These are phyloP conservation scores for Axilococcus clingmanii DNA, from an alignment of 139 green algal genomes.

Conservation along the genomic window DNA sequence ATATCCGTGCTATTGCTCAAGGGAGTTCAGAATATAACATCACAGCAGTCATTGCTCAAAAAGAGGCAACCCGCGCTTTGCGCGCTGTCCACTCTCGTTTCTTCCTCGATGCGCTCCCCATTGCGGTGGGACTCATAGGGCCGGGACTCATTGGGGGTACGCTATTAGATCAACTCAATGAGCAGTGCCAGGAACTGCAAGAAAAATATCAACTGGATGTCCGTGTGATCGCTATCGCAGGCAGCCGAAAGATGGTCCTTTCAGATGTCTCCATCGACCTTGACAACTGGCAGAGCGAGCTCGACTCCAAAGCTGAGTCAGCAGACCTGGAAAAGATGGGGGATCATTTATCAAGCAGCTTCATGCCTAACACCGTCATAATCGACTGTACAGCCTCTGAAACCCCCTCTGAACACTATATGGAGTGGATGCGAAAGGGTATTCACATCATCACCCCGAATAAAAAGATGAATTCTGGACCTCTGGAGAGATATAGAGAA, in stretches of 20 bases:
- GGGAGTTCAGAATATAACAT: conserved; percentile 98
- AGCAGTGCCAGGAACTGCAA: conserved; percentile 55
- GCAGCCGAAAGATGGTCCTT: conserved; percentile 69
- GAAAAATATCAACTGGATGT: conserved; percentile 81
- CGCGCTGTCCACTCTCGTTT: conserved; percentile 87
- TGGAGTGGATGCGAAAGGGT: conserved; percentile 81
- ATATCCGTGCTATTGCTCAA: conserved; percentile 71
- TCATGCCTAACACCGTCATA: conserved; percentile 90
- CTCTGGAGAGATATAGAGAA: conserved; percentile 64
- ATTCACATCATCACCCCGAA: conserved; percentile 91
- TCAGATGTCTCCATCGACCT: conserved; percentile 65
- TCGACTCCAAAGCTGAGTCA: conserved; percentile 22
- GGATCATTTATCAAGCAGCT: conserved; percentile 50
- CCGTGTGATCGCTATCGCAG: conserved; percentile 72
- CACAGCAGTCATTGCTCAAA: conserved; percentile 86
- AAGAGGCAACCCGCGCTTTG: conserved; percentile 51
- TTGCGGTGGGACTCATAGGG: conserved; percentile 84
- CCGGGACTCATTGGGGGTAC: conserved; percentile 85
- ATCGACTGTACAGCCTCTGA: conserved; percentile 89
- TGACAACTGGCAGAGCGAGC: conserved; percentile 59
- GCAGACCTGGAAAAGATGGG: conserved; percentile 53
- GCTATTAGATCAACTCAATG: conserved; percentile 78
- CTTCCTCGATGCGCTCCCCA: conserved; percentile 81
- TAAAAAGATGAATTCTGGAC: conserved; percentile 91
- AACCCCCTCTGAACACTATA: conserved; percentile 48